phyloP scores from a whole-genome alignment of 805 yeast species.

The Isabelozyma rhagii region DNA sequence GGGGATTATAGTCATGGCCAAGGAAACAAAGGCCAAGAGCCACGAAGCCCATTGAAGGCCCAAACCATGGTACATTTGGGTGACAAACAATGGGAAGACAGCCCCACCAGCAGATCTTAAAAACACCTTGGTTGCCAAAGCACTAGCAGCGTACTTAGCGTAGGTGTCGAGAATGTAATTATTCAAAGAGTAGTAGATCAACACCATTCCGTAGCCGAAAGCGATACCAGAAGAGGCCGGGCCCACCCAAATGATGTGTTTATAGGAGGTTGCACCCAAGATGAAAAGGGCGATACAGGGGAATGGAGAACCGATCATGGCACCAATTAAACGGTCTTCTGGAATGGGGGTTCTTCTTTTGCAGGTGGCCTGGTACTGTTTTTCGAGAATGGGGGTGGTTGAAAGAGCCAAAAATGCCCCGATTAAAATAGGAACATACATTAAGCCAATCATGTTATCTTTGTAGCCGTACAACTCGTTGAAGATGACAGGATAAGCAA shows the following conservation, averaged over 20 bases:
- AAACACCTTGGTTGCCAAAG: constrained; percentile 78
- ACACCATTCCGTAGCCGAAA: constrained; percentile 61
- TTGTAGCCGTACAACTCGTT: constrained; percentile 70
- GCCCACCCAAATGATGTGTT: constrained; percentile 65
- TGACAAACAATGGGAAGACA: constrained; percentile 78
- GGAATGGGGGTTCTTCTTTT: constrained; percentile 63
- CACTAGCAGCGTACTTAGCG: constrained; percentile 76
- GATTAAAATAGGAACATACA: constrained; percentile 86
- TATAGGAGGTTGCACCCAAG: constrained; percentile 73
- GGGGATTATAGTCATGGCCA: constrained; percentile 74
- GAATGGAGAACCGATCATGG: constrained; percentile 79
- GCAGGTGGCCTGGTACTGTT: constrained; percentile 49
- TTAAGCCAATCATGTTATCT: constrained; percentile 77
- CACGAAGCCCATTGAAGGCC: constrained; percentile 82
- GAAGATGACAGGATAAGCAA: constrained; percentile 91
- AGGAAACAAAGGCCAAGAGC: constrained; percentile 71
- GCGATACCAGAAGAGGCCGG: constrained; percentile 60
- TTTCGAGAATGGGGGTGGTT: constrained; percentile 76
- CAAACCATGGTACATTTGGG: constrained; percentile 71
- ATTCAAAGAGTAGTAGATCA: constrained; percentile 57
- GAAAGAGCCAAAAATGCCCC: constrained; percentile 75
- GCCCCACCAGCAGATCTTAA: constrained; percentile 84
- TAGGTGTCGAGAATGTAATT: constrained; percentile 90
- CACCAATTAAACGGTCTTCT: constrained; percentile 77
- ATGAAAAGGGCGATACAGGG: constrained; percentile 79